phyloP scores from a whole-genome alignment of 805 yeast genomes.

The Barnettozyma vustinii region DNA sequence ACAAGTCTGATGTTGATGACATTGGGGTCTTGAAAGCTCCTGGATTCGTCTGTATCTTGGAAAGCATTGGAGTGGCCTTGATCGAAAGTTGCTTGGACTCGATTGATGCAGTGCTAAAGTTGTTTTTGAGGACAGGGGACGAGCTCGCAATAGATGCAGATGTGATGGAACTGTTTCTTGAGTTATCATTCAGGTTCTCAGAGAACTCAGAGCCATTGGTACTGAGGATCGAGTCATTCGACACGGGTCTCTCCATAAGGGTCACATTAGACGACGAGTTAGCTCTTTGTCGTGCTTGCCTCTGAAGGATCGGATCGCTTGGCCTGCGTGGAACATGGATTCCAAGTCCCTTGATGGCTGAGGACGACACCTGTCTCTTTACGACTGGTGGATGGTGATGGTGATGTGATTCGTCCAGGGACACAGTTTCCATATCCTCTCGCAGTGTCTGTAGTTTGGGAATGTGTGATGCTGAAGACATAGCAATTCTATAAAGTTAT shows the following conservation, averaged over 20 bases:
- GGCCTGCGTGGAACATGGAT: conserved; percentile 20
- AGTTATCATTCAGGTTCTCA: conserved; percentile 17
- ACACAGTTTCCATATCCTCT: conserved; percentile 11
- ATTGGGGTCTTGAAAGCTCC: not conserved
- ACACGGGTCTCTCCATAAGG: conserved; percentile 23
- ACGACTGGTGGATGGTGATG: not conserved
- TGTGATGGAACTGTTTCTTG: conserved; percentile 26
- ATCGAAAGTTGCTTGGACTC: not conserved
- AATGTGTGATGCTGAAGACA: conserved; percentile 3
- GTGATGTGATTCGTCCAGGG: conserved; percentile 11
- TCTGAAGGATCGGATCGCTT: conserved; percentile 19
- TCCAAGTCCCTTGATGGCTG: conserved; percentile 18
- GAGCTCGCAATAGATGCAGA: conserved; percentile 19
- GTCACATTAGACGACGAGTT: conserved; percentile 13
- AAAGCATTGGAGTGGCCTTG: not conserved
- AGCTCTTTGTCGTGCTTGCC: conserved; percentile 3
- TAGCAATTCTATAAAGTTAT: not conserved
- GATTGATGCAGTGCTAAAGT: conserved; percentile 1
- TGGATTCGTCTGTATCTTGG: not conserved
- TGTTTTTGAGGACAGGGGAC: conserved; percentile 10
- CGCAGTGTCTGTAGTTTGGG: conserved; percentile 7
- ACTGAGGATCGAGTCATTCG: conserved; percentile 24
- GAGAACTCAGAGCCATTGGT: conserved; percentile 15
- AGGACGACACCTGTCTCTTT: conserved; percentile 7
- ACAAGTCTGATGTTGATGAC: conserved; percentile 3